These are phyloP conservation scores for Chlamydomonas sp. DNA, from an alignment of 139 green algal species.

Conservation along the genomic window DNA sequence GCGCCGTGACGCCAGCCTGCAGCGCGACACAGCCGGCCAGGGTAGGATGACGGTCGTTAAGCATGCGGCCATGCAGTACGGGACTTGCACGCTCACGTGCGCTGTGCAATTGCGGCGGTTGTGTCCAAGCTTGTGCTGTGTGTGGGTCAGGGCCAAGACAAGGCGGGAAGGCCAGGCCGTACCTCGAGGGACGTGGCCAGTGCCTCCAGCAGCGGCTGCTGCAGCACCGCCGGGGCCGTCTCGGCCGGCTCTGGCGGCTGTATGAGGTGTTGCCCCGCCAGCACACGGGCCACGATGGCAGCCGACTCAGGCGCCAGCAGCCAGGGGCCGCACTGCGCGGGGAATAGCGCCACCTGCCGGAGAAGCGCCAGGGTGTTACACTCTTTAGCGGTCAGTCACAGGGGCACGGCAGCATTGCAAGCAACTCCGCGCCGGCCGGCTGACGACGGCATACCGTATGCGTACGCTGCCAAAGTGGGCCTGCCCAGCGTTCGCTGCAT, in stretches of 20 bases:
- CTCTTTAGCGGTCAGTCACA: no score
- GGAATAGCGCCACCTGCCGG: conserved; percentile 47
- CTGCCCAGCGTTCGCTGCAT: no score
- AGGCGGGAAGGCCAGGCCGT: neutral
- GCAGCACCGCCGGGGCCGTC: conserved; percentile 27
- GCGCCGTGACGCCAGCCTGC: neutral
- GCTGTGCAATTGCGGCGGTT: neutral
- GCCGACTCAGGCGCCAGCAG: conserved; percentile 56
- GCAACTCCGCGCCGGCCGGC: no score
- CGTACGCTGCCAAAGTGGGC: no score
- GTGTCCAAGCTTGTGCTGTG: no score
- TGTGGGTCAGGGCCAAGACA: no score
- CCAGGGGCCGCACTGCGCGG: conserved; percentile 51
- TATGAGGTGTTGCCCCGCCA: conserved; percentile 53
- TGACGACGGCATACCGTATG: no score
- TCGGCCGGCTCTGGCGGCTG: neutral
- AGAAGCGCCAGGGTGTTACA: neutral
- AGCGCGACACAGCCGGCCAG: neutral
- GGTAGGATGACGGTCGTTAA: neutral
- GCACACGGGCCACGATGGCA: conserved; percentile 35
- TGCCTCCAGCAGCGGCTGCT: conserved; percentile 63
- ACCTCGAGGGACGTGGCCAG: conserved; percentile 42
- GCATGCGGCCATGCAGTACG: no score
- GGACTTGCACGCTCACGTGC: neutral
- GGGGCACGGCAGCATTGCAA: no score